A percentile compares a stretch with the other conserved stretches of the same genome.
Conservation (phyloP, 345 rosid species). For the Cardamine occulta region DNA sequence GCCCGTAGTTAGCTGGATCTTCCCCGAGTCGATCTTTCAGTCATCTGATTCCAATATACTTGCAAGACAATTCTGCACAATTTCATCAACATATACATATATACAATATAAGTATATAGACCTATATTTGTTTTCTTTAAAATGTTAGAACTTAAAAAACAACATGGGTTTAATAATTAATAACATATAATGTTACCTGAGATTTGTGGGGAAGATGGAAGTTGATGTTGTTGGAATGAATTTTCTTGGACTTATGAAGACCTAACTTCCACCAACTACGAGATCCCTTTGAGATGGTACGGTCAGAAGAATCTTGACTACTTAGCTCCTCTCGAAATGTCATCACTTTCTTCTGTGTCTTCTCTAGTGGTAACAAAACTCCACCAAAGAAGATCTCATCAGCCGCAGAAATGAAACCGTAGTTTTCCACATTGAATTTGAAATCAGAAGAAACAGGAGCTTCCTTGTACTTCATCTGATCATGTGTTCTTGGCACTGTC, state of each 20-base stretch:
- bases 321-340: slow-evolving; percentile 67
- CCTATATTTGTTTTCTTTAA: neutral
- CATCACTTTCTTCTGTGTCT: slow-evolving; percentile 40
- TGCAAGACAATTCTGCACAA: slow-evolving; percentile 46
- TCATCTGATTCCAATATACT: slow-evolving; percentile 45
- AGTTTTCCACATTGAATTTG: slow-evolving; percentile 61
- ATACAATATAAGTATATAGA: neutral
- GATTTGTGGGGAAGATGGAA: slow-evolving; percentile 33
- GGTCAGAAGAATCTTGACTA: slow-evolving; percentile 48
- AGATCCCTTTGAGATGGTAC: slow-evolving; percentile 25
- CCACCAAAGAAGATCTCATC: slow-evolving; percentile 78
- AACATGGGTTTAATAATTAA: neutral
- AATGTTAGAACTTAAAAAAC: neutral
- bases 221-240: slow-evolving; percentile 37
- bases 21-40: slow-evolving; percentile 8
- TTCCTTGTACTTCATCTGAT: slow-evolving; percentile 59
- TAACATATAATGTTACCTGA: slow-evolving; percentile 23
- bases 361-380: slow-evolving; percentile 65
- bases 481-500: slow-evolving; percentile 20
- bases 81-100: neutral
- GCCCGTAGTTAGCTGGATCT: slow-evolving; percentile 23
- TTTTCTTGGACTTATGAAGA: slow-evolving; percentile 38
- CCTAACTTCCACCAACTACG: slow-evolving; percentile 48
- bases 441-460: slow-evolving; percentile 89
- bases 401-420: slow-evolving; percentile 69